Conservation (phyloP, 2,329 filamentous ascomycete genomes). For the Apiospora hydei region DNA sequence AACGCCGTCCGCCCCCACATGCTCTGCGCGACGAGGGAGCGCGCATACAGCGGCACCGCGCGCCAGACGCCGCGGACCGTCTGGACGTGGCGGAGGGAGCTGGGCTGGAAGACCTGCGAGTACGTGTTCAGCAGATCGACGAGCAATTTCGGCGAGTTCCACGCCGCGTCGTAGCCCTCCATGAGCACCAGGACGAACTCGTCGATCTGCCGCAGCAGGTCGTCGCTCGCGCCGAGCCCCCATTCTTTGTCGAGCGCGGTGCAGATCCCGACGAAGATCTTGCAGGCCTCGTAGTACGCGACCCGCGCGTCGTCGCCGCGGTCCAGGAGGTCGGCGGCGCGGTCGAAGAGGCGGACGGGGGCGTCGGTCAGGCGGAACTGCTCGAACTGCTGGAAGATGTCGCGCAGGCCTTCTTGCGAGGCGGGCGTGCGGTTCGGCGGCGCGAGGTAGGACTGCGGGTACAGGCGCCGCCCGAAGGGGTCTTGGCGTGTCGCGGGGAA, state of each 20-base stretch:
- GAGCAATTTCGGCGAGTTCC: conserved; percentile 20
- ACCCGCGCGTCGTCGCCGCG: neutral
- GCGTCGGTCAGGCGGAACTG: conserved; percentile 23
- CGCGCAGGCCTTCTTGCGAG: conserved; percentile 25
- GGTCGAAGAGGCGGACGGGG: conserved; percentile 31
- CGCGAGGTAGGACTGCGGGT: conserved; percentile 23
- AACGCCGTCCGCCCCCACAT: neutral
- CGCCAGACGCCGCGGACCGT: conserved; percentile 26
- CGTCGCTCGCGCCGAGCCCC: conserved; percentile 31
- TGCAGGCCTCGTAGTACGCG: conserved; percentile 22
- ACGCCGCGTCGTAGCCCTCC: conserved; percentile 24
- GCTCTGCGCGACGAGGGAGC: neutral
- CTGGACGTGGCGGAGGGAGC: conserved; percentile 27
- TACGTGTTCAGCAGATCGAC: conserved; percentile 29
- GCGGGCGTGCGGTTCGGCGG: conserved; percentile 19
- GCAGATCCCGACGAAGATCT: conserved; percentile 29
- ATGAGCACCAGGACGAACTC: conserved; percentile 30
- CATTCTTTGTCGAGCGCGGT: conserved; percentile 29
- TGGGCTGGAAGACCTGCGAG: conserved; percentile 30
- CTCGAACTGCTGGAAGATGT: conserved; percentile 29
- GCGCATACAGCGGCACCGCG: conserved; percentile 25
- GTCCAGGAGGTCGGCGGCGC: conserved; percentile 27
- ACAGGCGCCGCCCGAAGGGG: conserved; percentile 27
- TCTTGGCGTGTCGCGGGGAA: conserved; percentile 28
- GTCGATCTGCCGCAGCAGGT: conserved; percentile 31